phyloP scores from a whole-genome alignment of 2,329 filamentous ascomycete genomes.

The Trichoderma endophyticum region DNA sequence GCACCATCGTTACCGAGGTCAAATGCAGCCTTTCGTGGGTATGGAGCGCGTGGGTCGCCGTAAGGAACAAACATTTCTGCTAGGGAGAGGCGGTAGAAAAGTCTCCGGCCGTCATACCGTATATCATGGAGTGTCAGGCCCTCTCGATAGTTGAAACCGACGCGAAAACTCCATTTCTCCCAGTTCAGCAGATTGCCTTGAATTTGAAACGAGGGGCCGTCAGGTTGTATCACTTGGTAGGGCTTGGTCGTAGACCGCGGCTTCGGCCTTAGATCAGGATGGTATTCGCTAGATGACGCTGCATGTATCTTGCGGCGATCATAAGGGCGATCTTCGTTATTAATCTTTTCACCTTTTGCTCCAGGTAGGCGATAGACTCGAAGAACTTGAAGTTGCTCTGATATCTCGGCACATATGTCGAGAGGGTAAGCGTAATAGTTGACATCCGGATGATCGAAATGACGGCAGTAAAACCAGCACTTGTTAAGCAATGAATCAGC shows the following conservation, averaged over 20 bases:
- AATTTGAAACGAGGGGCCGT: neutral
- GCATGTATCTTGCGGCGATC: neutral
- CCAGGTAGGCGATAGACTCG: neutral
- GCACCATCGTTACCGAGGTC: conserved; percentile 67
- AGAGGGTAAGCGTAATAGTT: neutral
- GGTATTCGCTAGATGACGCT: neutral
- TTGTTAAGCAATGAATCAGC: too few relatives aligned
- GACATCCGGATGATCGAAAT: neutral
- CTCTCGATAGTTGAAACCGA: conserved; percentile 44
- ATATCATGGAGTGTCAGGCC: conserved; percentile 68
- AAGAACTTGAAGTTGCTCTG: neutral
- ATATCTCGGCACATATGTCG: neutral
- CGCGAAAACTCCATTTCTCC: neutral
- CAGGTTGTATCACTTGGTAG: neutral
- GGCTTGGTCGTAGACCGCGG: neutral
- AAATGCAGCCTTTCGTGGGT: conserved; percentile 64
- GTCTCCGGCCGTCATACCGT: conserved; percentile 59
- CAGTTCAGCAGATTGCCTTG: neutral
- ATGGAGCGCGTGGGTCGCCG: conserved; percentile 46
- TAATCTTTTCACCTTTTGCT: neutral
- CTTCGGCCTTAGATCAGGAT: neutral
- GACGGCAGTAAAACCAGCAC: neutral
- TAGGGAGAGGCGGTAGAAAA: conserved; percentile 32
- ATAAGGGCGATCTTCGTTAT: neutral
- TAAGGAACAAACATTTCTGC: neutral